Conservation (phyloP, 495 filamentous ascomycete genomes). For the Filosporella fistucella region DNA sequence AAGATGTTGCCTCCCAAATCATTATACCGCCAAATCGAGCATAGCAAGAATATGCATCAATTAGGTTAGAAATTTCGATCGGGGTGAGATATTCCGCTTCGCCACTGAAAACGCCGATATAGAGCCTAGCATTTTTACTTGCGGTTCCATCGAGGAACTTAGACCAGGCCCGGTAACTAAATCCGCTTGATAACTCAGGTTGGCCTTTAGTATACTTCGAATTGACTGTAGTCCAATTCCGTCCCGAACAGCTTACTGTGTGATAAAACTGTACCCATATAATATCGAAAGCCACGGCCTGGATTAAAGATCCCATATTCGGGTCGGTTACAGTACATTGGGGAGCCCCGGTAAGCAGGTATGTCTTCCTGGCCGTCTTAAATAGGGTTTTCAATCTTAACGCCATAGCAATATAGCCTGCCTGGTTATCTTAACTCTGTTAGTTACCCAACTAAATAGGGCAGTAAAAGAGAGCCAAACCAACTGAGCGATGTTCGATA, state of each 20-base stretch:
- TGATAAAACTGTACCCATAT: slow-evolving; percentile 61
- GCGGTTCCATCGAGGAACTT: slow-evolving; percentile 24
- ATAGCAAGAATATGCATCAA: slow-evolving; percentile 42
- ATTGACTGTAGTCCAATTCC: slow-evolving; percentile 34
- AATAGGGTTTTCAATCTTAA: slow-evolving; percentile 38
- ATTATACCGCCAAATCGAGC: slow-evolving; percentile 64
- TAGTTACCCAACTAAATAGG: slow-evolving; percentile 26
- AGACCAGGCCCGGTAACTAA: slow-evolving; percentile 32
- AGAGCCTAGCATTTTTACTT: slow-evolving; percentile 36
- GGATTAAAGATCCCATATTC: slow-evolving; percentile 47
- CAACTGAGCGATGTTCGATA: slow-evolving; percentile 37
- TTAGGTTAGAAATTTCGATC: slow-evolving; percentile 25
- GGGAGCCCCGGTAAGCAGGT: slow-evolving; percentile 52
- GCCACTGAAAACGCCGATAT: slow-evolving; percentile 28
- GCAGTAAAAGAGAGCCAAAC: too few relatives aligned
- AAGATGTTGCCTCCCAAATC: slow-evolving; percentile 61
- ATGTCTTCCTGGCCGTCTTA: slow-evolving; percentile 34
- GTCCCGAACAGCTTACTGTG: slow-evolving; percentile 44
- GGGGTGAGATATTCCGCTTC: neutral
- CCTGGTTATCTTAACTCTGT: slow-evolving; percentile 25
- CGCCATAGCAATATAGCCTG: slow-evolving; percentile 39
- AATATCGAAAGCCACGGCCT: slow-evolving; percentile 49
- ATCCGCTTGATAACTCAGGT: slow-evolving; percentile 7
- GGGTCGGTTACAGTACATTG: slow-evolving; percentile 51
- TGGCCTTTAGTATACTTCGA: slow-evolving; percentile 24